Base-by-base conservation (phyloP, 83 land plant genomes). In the Thuja plicata region DNA sequence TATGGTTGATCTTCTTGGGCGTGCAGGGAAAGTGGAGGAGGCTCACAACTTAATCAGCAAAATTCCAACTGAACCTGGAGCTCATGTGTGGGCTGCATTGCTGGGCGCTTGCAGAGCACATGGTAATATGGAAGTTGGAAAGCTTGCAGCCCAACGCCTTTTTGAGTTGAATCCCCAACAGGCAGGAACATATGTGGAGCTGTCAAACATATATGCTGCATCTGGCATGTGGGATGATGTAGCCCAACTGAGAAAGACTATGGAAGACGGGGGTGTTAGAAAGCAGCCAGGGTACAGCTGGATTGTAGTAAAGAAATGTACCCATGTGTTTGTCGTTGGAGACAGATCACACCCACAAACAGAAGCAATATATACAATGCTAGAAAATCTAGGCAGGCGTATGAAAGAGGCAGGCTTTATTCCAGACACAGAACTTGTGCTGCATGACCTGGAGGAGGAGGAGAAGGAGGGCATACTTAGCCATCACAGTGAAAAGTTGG, bases 1-100 rank as follows among this genome's bases (percentile, higher is more conserved):
- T 43, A 80, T 80, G 83, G 83, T 80, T 40, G 83, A 80, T 32
- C 83, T 80, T 41, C 35, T 80, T 40, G 83, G 83, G 11, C 83
- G 83, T 24, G 41, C 83, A 21, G 83, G 83, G 48, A 21, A 38
- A 19, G 17, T 80, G 83, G n/a, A 80, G 21, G 35, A 80, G 83
- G 83, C 83, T 21, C 46, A 80, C 10, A 43, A 80, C 3, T 40
- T 80, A 19, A 80, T 80, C 27, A 43, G 21, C 21, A 80, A 80
- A 32, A 80, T 80, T 40, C 83, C 83, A 80, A 7, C 27, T 19
- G 83, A 80, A 37, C 83, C 83, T 41, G 45, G 82, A 17, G 27
- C 45, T 80, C 27, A 43, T 80, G 83, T 80, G 45, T 80, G 83
- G 83, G 83, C 46, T 19, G 83, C 83, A 40, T 80, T 40, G 83